Evolutionary conservation across 106 monocot genomes (phyloP), one percentile per base, ranked within the genome.

Genomic region (Phalaenopsis aphrodite): DNA sequence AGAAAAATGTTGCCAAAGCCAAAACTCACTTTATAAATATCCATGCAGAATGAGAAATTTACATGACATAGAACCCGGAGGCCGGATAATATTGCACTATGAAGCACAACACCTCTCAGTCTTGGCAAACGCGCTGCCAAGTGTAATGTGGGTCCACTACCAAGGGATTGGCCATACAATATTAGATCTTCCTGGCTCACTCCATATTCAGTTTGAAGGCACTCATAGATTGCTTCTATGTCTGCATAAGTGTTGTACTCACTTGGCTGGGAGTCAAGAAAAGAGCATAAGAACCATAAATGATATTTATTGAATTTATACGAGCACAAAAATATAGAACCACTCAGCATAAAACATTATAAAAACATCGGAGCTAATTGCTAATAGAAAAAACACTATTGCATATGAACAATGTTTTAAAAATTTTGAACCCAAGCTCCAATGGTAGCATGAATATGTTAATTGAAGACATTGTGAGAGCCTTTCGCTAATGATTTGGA

Each of bases 181-280:
- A 94, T 89, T 61, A 94, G 24, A 80, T 89, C 88, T 78, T 94
- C 94, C 83, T 94, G 94, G 71, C 89, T 89, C 58, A 94, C 77
- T 48, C 94, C 94, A 81, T 94, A 94, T 46, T 94, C 94, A 5
- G 87, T 91, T 77, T 94, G 81, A 41, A 94, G 83, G 75, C 94
- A 94, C 18, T 91, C 82, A 58, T 94, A 94, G 21, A 94, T 88
- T 61, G 94, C 91, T 56, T 91, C 94, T 41, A 94, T 94, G 78
- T 94, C 94, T 61, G 91, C 91, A 82, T 94, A 94, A 58, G 94
- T 94, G 78, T 94, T 89, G 15, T 84, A 71, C 77, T 94, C 94
- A 81, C 89, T 94, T 72, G 94, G 94, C 89, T 92, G 80, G 18
- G 67, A 41, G 77, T 19, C 61, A 74, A 41, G 82, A 83, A 76